Percentiles rank a stretch among this genome's conserved stretches.
Evolutionary conservation across 2,329 filamentous ascomycete genomes (phyloP).

Genomic region (Diaporthe vaccinii): DNA sequence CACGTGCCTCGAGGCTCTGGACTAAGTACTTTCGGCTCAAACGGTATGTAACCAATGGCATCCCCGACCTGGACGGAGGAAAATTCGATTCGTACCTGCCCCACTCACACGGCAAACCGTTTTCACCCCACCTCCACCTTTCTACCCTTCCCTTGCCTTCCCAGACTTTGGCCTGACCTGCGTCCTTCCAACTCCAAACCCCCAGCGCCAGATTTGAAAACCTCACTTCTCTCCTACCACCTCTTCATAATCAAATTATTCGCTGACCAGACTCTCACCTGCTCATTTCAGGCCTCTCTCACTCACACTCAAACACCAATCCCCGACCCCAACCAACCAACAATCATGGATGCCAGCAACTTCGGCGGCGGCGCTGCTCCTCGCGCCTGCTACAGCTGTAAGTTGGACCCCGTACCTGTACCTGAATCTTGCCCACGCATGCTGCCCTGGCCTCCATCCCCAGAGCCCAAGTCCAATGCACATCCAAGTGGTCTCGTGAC

Average conservation of each 20-base stretch:
- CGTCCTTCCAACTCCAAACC: constrained; percentile 17
- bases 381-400: constrained; percentile 66
- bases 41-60: constrained; percentile 20
- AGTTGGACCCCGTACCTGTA: constrained; percentile 49
- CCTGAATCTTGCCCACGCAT: constrained; percentile 42
- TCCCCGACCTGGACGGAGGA: constrained; percentile 24
- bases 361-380: constrained; percentile 44
- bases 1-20: constrained; percentile 16
- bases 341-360: constrained; percentile 53
- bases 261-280: constrained; percentile 38
- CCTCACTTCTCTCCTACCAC: constrained; percentile 41
- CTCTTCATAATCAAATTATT: constrained; percentile 39
- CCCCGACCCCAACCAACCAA: constrained; percentile 35
- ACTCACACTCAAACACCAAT: constrained; percentile 35
- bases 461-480: constrained; percentile 32
- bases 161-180: constrained; percentile 23
- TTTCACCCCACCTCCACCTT: constrained; percentile 39
- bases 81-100: constrained; percentile 38
- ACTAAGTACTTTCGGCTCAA: constrained; percentile 12
- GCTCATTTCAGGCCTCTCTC: constrained; percentile 27
- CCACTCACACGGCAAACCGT: constrained; percentile 35
- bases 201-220: constrained; percentile 33
- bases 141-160: constrained; percentile 26
- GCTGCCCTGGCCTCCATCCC: constrained; percentile 33
- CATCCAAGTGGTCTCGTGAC: constrained; percentile 15